These are phyloP conservation scores for Nectriaceae sp. DNA, from an alignment of 2,329 filamentous ascomycete genomes.

Conservation along the genomic window DNA sequence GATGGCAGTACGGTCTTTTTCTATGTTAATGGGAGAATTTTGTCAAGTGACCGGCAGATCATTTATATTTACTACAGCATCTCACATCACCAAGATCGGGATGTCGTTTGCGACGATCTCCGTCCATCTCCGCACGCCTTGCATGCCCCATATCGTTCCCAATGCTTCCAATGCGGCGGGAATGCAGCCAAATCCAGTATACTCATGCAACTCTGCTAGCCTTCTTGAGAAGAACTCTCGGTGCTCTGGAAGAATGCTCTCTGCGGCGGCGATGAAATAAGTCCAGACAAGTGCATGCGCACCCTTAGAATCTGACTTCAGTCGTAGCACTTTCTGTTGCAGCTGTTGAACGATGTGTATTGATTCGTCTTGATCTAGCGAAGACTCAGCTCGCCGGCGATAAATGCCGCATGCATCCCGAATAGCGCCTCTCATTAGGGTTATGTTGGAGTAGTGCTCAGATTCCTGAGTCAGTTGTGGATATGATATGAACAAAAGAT, in stretches of 20 bases:
- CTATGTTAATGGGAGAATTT: too few species aligned
- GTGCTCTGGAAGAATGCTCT: conserved; percentile 37
- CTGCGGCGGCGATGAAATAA: conserved; percentile 42
- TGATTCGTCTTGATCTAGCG: conserved; percentile 20
- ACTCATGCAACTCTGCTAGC: conserved; percentile 30
- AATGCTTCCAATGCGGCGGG: conserved; percentile 36
- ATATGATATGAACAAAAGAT: conserved; percentile 31
- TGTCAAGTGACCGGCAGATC: too few species aligned
- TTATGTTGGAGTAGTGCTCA: conserved; percentile 19
- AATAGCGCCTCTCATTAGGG: conserved; percentile 25
- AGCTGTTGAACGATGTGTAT: conserved; percentile 34
- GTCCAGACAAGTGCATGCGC: conserved; percentile 43
- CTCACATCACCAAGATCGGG: conserved; percentile 33
- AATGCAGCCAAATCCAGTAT: conserved; percentile 41
- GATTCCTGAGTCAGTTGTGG: conserved; percentile 20
- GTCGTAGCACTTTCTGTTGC: conserved; percentile 27
- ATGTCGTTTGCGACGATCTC: conserved; percentile 30
- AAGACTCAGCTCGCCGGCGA: conserved; percentile 23
- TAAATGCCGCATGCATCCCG: conserved; percentile 30
- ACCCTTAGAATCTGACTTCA: conserved; percentile 32
- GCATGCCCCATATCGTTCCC: conserved; percentile 35
- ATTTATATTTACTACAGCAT: too few species aligned
- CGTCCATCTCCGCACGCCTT: conserved; percentile 27
- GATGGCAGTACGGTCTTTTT: too few species aligned
- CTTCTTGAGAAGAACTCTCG: conserved; percentile 36